phyloP scores from a whole-genome alignment of 169 alveolate species.

The Eimeria maxima region DNA sequence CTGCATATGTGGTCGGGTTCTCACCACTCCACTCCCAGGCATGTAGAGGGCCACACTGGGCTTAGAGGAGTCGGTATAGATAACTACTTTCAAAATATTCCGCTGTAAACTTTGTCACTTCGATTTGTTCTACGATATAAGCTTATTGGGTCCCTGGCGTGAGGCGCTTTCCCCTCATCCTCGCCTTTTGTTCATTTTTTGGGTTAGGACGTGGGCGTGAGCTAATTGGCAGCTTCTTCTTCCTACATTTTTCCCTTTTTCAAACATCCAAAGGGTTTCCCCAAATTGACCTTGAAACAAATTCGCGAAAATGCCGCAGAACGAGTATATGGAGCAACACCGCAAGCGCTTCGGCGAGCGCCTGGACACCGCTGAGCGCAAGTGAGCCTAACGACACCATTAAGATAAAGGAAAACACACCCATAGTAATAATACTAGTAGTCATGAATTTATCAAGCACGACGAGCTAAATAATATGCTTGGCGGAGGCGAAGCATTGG shows the following conservation, averaged over 20 bases:
- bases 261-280: neutral
- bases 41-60: neutral
- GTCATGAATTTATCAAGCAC: neutral
- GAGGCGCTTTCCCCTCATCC: neutral
- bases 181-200: neutral
- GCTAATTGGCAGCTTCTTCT: neutral
- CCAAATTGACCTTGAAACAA: neutral
- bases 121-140: no score
- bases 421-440: neutral
- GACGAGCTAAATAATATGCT: neutral
- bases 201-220: neutral
- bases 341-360: conserved; percentile 98
- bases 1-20: neutral
- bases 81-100: neutral
- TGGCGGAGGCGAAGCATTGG: neutral
- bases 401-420: neutral
- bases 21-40: neutral
- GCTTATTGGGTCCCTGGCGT: neutral
- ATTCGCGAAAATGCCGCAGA: conserved; percentile 96
- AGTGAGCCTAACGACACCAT: conserved; percentile 69
- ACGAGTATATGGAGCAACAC: conserved; percentile 98
- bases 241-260: neutral
- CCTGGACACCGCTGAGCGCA: conserved; percentile 95
- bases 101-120: no score
- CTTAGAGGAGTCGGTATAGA: neutral